Conservation (phyloP, 192 early-diverging fungal species). For the Linderina pennispora region DNA sequence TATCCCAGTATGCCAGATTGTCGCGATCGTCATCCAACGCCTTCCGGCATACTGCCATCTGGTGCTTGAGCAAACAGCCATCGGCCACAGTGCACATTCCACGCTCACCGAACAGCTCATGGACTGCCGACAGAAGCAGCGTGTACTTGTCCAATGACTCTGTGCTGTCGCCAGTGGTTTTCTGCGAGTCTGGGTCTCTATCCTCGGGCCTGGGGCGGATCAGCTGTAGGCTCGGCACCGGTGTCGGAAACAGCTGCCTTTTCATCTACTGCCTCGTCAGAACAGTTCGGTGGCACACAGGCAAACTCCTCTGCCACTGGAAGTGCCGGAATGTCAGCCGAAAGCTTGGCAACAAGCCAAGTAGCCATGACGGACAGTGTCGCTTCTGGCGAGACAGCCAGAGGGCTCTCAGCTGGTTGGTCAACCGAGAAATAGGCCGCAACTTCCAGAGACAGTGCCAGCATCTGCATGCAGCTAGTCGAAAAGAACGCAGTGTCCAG, state of each 20-base stretch:
- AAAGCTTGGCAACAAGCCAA: constrained; percentile 16
- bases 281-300: background rate
- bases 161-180: no score
- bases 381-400: constrained; percentile 6
- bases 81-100: constrained; percentile 30
- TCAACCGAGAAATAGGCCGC: constrained; percentile 11
- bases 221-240: background rate
- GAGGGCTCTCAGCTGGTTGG: constrained; percentile 5
- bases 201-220: no score
- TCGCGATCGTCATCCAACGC: background rate
- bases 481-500: no score
- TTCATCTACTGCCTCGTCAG: constrained; percentile 1
- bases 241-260: background rate
- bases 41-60: constrained; percentile 8
- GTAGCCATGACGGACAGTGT: constrained; percentile 13
- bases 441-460: constrained; percentile 12
- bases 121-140: constrained; percentile 7
- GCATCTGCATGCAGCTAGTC: constrained; percentile 18
- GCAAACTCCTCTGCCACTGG: background rate
- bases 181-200: no score
- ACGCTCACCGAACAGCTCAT: constrained; percentile 32
- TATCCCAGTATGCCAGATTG: constrained; percentile 7
- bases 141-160: background rate
- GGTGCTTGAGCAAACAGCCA: constrained; percentile 22
- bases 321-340: background rate